phyloP scores from a whole-genome alignment of 129 eudicot species.

The Centella asiatica region DNA sequence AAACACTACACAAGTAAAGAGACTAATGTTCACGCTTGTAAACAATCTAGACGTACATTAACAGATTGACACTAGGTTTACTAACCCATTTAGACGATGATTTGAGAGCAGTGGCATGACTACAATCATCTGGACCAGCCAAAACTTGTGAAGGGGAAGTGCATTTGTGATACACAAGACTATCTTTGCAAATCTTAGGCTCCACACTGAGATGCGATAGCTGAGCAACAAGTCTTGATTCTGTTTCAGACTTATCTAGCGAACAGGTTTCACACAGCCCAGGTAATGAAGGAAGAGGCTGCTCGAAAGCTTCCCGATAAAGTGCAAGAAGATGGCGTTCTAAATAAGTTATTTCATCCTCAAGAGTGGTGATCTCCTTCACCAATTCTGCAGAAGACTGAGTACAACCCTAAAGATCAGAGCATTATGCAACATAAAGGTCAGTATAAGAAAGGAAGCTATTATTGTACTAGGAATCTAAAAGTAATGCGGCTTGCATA shows the following conservation, averaged over 20 bases:
- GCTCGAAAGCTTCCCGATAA: slow-evolving; percentile 55
- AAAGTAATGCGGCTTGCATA: background rate
- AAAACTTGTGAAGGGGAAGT: slow-evolving; percentile 18
- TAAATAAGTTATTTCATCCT: slow-evolving; percentile 56
- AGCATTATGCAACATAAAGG: background rate
- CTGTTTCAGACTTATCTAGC: slow-evolving; percentile 17
- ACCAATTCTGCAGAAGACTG: slow-evolving; percentile 73
- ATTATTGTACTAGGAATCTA: background rate
- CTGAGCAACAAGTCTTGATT: slow-evolving; percentile 19
- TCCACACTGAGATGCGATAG: slow-evolving; percentile 17
- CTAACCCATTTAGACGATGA: slow-evolving; percentile 49
- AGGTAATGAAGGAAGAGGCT: slow-evolving; percentile 25
- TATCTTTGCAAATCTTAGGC: slow-evolving; percentile 22
- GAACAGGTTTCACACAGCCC: slow-evolving; percentile 14
- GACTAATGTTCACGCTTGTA: background rate
- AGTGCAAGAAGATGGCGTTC: slow-evolving; percentile 67
- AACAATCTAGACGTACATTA: background rate
- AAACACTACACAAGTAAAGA: background rate
- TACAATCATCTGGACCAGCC: slow-evolving; percentile 28
- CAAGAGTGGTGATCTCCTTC: slow-evolving; percentile 59
- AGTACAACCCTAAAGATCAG: slow-evolving; percentile 7
- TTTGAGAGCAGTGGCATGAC: slow-evolving; percentile 23
- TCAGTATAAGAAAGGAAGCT: background rate
- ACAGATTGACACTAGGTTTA: slow-evolving; percentile 1
- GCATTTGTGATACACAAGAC: slow-evolving; percentile 12